Conservation (phyloP, 164 flowering plant species). For the Protea cynaroides region DNA sequence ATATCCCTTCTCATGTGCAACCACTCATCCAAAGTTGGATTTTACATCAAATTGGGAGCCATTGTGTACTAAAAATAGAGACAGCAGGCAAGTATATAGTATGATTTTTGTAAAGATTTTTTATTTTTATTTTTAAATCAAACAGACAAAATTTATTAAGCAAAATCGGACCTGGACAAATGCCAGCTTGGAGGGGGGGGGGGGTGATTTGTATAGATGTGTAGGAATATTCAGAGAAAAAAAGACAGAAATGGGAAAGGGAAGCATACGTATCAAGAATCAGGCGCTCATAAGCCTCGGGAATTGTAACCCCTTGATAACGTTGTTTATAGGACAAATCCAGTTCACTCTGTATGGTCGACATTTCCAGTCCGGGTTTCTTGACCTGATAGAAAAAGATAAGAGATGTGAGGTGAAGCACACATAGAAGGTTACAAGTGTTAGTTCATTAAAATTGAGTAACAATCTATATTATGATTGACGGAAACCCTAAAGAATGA, state of each 20-base stretch:
- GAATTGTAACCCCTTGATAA: conserved; percentile 72
- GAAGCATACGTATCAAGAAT: conserved; percentile 87
- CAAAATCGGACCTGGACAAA: no score
- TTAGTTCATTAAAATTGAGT: no score
- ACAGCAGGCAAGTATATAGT: background rate
- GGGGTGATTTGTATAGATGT: no score
- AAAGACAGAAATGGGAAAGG: background rate
- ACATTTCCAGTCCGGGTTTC: conserved; percentile 93
- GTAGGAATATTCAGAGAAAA: background rate
- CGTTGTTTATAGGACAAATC: conserved; percentile 89
- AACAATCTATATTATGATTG: no score
- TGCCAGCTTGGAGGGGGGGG: no score
- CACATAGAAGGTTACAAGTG: no score
- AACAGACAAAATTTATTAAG: no score
- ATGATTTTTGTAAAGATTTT: no score
- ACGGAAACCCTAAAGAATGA: no score
- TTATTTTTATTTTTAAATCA: no score
- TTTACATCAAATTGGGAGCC: background rate
- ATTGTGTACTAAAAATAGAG: background rate
- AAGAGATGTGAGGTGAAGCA: no score
- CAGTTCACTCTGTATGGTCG: conserved; percentile 86
- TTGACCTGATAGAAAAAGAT: no score
- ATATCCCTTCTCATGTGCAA: background rate
- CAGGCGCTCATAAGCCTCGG: conserved; percentile 95
- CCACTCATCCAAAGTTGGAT: background rate